Percentiles rank a stretch among this genome's conserved stretches.
Evolutionary conservation across 2,329 filamentous ascomycete species (phyloP).

Genomic region (Zalaria sp.): DNA sequence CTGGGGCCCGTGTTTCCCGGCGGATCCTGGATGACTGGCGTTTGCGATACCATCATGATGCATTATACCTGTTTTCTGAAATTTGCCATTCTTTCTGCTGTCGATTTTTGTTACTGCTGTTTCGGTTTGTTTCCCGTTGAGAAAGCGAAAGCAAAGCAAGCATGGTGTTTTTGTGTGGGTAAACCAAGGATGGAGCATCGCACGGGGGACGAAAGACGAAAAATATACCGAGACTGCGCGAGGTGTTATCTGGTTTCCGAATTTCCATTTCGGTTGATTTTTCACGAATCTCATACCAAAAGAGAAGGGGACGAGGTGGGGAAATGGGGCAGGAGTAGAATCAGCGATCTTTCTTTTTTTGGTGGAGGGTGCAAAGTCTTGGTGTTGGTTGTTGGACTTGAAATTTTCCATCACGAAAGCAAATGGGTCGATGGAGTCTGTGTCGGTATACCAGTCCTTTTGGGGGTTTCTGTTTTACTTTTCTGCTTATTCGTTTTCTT

Average conservation of each 20-base stretch:
- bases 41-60: slow-evolving; percentile 5
- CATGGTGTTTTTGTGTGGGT: slow-evolving; percentile 4
- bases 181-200: not conserved
- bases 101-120: slow-evolving; percentile 1
- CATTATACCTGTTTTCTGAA: slow-evolving; percentile 5
- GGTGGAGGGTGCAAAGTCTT: not conserved
- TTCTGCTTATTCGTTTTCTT: slow-evolving; percentile 2
- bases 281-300: slow-evolving; percentile 7
- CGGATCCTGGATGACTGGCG: slow-evolving; percentile 7
- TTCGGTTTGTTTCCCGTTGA: slow-evolving; percentile 2
- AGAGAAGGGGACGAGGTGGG: not conserved
- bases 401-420: slow-evolving; percentile 2
- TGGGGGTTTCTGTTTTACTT: not conserved
- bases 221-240: not conserved
- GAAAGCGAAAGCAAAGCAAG: slow-evolving; percentile 2
- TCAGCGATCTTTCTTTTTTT: slow-evolving; percentile 1
- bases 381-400: not conserved
- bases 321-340: not conserved
- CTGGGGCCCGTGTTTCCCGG: slow-evolving; percentile 2
- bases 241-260: not conserved
- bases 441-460: slow-evolving; percentile 4
- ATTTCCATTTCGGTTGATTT: slow-evolving; percentile 1
- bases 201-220: not conserved
- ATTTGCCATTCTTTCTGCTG: slow-evolving; percentile 2
- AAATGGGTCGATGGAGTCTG: slow-evolving; percentile 1